Percentiles rank a stretch among this genome's conserved stretches.
phyloP scores from a whole-genome alignment of 2,329 filamentous ascomycete genomes.

The Neoscytalidium dimidiatum region DNA sequence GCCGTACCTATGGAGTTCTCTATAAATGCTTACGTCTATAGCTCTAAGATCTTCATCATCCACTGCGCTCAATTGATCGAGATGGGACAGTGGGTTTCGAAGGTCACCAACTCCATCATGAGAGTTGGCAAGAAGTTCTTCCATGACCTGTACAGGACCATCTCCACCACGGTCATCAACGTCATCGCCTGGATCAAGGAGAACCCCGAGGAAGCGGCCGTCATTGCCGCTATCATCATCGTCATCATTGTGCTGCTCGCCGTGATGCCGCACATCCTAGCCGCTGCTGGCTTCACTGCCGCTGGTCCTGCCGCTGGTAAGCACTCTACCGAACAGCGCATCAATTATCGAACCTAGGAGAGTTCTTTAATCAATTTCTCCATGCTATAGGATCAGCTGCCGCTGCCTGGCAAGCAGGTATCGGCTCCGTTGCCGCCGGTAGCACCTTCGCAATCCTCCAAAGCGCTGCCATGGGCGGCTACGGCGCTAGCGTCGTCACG shows the following conservation, averaged over 20 bases:
- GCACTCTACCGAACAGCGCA: too few species aligned
- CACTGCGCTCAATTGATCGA: too few species aligned
- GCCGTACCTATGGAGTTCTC: too few species aligned
- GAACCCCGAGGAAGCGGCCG: slow-evolving; percentile 26
- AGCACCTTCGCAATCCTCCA: slow-evolving; percentile 29
- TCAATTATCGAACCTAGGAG: too few species aligned
- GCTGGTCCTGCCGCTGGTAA: slow-evolving; percentile 28
- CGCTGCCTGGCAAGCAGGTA: slow-evolving; percentile 27
- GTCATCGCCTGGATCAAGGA: slow-evolving; percentile 19
- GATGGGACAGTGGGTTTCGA: too few species aligned
- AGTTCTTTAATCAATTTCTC: too few species aligned
- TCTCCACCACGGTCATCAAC: neutral
- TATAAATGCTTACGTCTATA: too few species aligned
- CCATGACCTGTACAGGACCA: neutral
- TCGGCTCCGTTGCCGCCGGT: slow-evolving; percentile 27
- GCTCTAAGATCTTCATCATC: too few species aligned
- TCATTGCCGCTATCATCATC: slow-evolving; percentile 19
- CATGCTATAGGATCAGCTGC: slow-evolving; percentile 26
- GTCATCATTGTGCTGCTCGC: slow-evolving; percentile 24
- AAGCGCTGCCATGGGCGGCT: slow-evolving; percentile 37
- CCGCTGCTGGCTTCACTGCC: slow-evolving; percentile 26
- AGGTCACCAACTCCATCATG: too few species aligned
- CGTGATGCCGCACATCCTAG: slow-evolving; percentile 23
- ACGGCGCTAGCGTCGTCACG: slow-evolving; percentile 23
- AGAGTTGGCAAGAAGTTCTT: neutral